Conservation (phyloP, 2,329 filamentous ascomycete species). For the Botrytis sinoallii region DNA sequence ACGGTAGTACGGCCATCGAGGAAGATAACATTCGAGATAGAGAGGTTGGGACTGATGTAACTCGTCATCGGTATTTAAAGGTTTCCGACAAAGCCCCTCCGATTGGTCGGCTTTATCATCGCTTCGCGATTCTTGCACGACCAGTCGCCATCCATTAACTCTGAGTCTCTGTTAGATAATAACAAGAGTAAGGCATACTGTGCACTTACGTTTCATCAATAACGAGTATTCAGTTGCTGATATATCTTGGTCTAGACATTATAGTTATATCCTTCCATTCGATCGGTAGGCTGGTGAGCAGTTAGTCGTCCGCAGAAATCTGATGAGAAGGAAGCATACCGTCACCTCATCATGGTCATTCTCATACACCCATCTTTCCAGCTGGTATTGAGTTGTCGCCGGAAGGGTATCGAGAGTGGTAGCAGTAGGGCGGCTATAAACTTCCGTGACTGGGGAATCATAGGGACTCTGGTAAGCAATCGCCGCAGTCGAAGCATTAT, state of each 20-base stretch:
- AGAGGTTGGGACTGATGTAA: too few species aligned
- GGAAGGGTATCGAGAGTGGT: not conserved
- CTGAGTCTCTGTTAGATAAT: not conserved
- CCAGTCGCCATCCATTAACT: not conserved
- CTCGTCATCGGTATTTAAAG: not conserved
- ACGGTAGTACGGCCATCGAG: not conserved
- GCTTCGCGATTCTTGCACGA: not conserved
- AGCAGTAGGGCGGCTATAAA: not conserved
- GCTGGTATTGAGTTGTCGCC: not conserved
- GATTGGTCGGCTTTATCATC: not conserved
- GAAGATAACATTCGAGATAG: not conserved
- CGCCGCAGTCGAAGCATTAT: not conserved
- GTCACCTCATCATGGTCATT: too few species aligned
- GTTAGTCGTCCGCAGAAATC: not conserved
- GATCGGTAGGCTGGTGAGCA: not conserved
- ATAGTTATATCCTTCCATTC: not conserved
- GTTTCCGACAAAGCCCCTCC: not conserved
- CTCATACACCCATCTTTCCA: not conserved
- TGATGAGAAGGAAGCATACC: not conserved
- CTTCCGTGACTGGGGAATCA: not conserved
- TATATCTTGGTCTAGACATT: not conserved
- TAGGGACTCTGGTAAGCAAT: not conserved
- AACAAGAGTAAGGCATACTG: too few species aligned
- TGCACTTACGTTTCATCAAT: not conserved
- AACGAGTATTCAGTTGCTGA: not conserved